Evolutionary conservation across 164 flowering plant genomes (phyloP), one percentile per base, ranked within the genome.

Genomic region (Tetracentron sinense): DNA sequence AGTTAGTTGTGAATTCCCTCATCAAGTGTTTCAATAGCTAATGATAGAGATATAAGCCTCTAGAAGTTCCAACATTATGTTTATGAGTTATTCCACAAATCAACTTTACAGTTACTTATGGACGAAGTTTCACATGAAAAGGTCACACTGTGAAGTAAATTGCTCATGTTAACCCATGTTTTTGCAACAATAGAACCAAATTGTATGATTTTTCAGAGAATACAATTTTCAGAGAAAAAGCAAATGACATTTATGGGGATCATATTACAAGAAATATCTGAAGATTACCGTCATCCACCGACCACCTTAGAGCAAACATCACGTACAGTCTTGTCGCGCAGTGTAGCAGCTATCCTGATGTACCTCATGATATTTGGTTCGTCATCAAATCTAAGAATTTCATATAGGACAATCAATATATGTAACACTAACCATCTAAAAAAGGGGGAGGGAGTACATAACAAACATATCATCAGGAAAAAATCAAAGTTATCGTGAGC

Each of bases 271-370:
- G 22, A 21, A 58, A 14, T 27, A 63, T 50, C 26, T 38, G 14
- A 75, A 63, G 59, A 69, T 81, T 72, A 91, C 99, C 68, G 74
- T 76, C 92, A 86, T 85, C 99, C 97, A 94, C 66, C 89, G 81
- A 74, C n/a, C 97, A 94, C 77, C 99, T 83, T 60, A 94, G 61
- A 66, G 99, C 99, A n/a, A 72, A 94, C 97, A 82, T 94, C 99
- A 31, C 99, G 90, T 14, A 89, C 92, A 65, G 96, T 91, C 80
- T 94, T 94, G 63, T 94, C 88, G 22, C 64, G 85, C 68, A 94
- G 75, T 4, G 68, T 65, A 23, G 93, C 92, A 6, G 97, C 97
- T 77, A 94, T 86, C 78, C 85, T 91, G 65, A 86, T 76, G 72
- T 94, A 94, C 78, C 68, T 83, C 90, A 85, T 64, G 22, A 94